Evolutionary conservation across 805 yeast genomes (phyloP).

Genomic region (Wickerhamomyces strasburgensis): DNA sequence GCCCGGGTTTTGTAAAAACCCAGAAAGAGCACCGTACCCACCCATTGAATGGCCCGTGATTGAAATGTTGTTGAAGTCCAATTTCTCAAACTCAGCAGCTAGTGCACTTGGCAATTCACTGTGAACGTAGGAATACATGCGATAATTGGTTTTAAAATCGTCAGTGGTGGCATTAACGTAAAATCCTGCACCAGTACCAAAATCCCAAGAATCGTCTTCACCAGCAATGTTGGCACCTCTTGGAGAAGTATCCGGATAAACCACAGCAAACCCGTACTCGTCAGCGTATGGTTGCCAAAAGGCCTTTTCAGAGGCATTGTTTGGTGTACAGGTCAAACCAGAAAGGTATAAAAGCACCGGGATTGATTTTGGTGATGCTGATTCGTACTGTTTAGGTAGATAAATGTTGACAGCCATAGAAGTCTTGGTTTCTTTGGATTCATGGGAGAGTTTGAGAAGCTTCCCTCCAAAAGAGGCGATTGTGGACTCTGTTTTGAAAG

Average conservation of each 20-base stretch:
- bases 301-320: conserved; percentile 92
- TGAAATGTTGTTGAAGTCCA: conserved; percentile 64
- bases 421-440: conserved; percentile 59
- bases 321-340: conserved; percentile 90
- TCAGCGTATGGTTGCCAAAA: conserved; percentile 77
- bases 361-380: conserved; percentile 30
- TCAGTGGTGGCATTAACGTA: conserved; percentile 78
- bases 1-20: conserved; percentile 64
- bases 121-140: conserved; percentile 81
- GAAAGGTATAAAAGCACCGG: conserved; percentile 81
- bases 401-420: conserved; percentile 81
- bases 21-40: conserved; percentile 84
- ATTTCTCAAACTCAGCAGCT: conserved; percentile 27
- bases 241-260: conserved; percentile 97
- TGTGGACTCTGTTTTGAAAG: conserved; percentile 23
- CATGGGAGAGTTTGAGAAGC: conserved; percentile 69
- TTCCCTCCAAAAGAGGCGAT: conserved; percentile 64
- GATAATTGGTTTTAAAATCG: conserved; percentile 69
- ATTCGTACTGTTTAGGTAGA: conserved; percentile 53
- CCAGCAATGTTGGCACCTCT: conserved; percentile 75
- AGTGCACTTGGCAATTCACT: conserved; percentile 57
- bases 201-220: conserved; percentile 82
- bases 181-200: conserved; percentile 95
- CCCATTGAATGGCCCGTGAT: conserved; percentile 99
- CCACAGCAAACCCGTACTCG: conserved; percentile 77